These are phyloP conservation scores for Streptanthus diversifolius DNA, from an alignment of 345 rosid genomes.

Conservation along the genomic window DNA sequence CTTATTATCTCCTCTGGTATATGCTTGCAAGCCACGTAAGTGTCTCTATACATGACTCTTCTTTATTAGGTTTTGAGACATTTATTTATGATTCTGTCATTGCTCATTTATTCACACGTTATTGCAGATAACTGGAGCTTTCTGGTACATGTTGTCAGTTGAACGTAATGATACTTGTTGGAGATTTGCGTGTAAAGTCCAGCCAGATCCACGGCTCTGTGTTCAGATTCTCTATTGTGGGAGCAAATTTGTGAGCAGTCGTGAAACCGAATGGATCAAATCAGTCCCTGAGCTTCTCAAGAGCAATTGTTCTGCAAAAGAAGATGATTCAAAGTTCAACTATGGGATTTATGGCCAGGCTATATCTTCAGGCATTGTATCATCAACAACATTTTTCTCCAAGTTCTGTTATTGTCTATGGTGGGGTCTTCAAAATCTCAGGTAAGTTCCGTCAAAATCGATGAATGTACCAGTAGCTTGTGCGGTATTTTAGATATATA, in stretches of 20 bases:
- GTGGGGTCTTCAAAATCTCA: slow-evolving; percentile 94
- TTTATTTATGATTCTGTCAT: not conserved
- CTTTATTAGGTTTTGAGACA: not conserved
- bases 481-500: not conserved
- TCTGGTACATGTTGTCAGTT: slow-evolving; percentile 78
- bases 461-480: not conserved
- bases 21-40: slow-evolving; percentile 88
- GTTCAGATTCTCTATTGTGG: slow-evolving; percentile 65
- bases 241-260: slow-evolving; percentile 35
- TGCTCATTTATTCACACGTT: not conserved
- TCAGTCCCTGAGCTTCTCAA: slow-evolving; percentile 42
- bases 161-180: slow-evolving; percentile 77
- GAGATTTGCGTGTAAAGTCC: slow-evolving; percentile 51
- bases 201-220: slow-evolving; percentile 39
- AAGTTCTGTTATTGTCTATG: slow-evolving; percentile 80
- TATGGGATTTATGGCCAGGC: slow-evolving; percentile 77
- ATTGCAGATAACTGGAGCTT: slow-evolving; percentile 68
- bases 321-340: slow-evolving; percentile 41
- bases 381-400: slow-evolving; percentile 46
- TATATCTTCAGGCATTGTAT: slow-evolving; percentile 51
- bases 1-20: slow-evolving; percentile 88
- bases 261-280: slow-evolving; percentile 52
- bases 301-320: slow-evolving; percentile 39
- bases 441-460: slow-evolving; percentile 37
- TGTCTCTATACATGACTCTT: not conserved